Conservation (phyloP, 1,139 yeast species). For the Debaryomyces robertsiae region DNA sequence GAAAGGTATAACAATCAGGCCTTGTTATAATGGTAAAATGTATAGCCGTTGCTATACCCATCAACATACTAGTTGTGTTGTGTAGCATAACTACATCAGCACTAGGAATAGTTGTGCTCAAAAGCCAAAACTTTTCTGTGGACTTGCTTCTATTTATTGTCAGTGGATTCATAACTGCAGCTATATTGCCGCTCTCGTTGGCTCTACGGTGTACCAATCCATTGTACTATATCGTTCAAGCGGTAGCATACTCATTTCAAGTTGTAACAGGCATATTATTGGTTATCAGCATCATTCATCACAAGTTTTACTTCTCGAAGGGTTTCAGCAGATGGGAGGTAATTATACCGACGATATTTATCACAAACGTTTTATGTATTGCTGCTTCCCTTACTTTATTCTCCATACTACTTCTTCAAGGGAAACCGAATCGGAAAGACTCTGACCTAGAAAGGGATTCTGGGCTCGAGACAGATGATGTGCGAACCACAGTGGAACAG, state of each 20-base stretch:
- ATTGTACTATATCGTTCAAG: constrained; percentile 7
- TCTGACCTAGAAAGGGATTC: constrained; percentile 4
- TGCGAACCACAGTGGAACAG: neutral
- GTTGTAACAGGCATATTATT: constrained; percentile 23
- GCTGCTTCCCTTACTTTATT: constrained; percentile 11
- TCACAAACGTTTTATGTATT: constrained; percentile 14
- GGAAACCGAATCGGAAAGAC: neutral
- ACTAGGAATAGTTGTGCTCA: constrained; percentile 2
- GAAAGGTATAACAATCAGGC: neutral
- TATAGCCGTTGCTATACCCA: constrained; percentile 2
- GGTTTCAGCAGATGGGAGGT: constrained; percentile 13
- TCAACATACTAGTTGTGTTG: constrained; percentile 3
- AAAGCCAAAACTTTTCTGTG: neutral
- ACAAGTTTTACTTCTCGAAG: constrained; percentile 6
- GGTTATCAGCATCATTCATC: constrained; percentile 18
- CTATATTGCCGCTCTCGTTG: neutral
- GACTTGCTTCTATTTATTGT: constrained; percentile 4
- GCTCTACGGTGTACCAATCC: neutral
- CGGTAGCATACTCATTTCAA: constrained; percentile 18
- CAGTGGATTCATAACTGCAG: constrained; percentile 2
- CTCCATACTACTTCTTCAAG: constrained; percentile 1
- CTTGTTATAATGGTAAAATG: neutral
- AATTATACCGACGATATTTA: constrained; percentile 15
- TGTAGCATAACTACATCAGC: constrained; percentile 7
- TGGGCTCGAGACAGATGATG: neutral